A percentile compares a stretch with the other conserved stretches of the same genome.
Evolutionary conservation across 495 filamentous ascomycete genomes (phyloP).

Genomic region (Penicillium manginii): DNA sequence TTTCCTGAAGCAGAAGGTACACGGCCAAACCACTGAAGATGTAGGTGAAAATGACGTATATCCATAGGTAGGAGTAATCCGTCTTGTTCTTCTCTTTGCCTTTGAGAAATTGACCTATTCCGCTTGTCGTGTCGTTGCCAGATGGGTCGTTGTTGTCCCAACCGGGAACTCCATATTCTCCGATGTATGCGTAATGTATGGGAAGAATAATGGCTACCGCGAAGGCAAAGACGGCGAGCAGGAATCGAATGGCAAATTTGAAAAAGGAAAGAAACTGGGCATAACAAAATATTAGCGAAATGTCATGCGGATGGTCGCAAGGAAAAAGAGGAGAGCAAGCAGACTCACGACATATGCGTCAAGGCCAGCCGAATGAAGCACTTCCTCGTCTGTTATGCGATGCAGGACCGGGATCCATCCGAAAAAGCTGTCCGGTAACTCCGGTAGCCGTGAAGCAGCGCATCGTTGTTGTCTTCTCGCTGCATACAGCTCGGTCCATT

Average conservation of each 20-base stretch:
- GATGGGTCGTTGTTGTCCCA: constrained; percentile 36
- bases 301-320: not conserved
- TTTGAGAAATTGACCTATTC: constrained; percentile 21
- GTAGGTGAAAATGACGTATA: constrained; percentile 89
- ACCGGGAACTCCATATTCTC: constrained; percentile 46
- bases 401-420: constrained; percentile 95
- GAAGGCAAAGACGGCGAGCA: constrained; percentile 77
- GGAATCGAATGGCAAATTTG: constrained; percentile 86
- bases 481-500: constrained; percentile 92
- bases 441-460: constrained; percentile 74
- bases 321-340: not conserved
- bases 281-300: constrained; percentile 3
- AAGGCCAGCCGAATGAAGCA: constrained; percentile 86
- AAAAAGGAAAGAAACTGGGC: constrained; percentile 88
- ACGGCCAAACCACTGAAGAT: constrained; percentile 81
- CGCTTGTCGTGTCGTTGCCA: constrained; percentile 17
- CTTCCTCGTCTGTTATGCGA: constrained; percentile 83
- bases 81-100: constrained; percentile 34
- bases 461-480: constrained; percentile 75
- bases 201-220: constrained; percentile 80
- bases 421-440: constrained; percentile 83
- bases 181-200: constrained; percentile 73
- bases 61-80: constrained; percentile 75
- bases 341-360: constrained; percentile 88
- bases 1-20: constrained; percentile 82